A percentile compares a stretch with the other conserved stretches of the same genome.
These are phyloP conservation scores for Zygoascus ofunaensis DNA, from an alignment of 805 yeast species.

Conservation along the genomic window DNA sequence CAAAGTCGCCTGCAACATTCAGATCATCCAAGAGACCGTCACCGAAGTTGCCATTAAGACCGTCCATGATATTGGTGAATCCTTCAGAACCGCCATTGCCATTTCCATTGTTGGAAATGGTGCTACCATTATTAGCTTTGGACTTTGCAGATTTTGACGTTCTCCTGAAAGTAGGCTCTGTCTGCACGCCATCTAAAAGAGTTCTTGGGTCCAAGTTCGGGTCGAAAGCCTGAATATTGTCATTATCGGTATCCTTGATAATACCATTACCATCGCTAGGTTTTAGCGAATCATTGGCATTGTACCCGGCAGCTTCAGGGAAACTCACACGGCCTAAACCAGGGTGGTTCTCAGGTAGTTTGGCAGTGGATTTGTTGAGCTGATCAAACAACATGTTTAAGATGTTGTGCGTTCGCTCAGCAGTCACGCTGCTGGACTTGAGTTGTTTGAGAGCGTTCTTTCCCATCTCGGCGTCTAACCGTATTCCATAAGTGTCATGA, in stretches of 20 bases:
- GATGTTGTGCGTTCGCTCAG: conserved; percentile 69
- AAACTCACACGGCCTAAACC: background rate
- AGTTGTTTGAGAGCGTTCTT: conserved; percentile 60
- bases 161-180: background rate
- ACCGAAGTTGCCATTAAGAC: background rate
- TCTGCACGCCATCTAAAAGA: background rate
- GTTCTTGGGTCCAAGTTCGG: background rate
- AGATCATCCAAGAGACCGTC: background rate
- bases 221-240: background rate
- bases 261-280: background rate
- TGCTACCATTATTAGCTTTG: too few relatives aligned
- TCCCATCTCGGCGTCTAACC: conserved; percentile 75
- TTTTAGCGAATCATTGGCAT: background rate
- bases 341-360: background rate
- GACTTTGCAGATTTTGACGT: too few relatives aligned
- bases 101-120: too few relatives aligned
- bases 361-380: conserved; percentile 15
- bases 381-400: conserved; percentile 50
- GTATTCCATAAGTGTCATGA: conserved; percentile 34
- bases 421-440: conserved; percentile 68
- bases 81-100: background rate
- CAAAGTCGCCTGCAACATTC: background rate
- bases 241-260: background rate
- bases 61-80: background rate
- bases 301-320: background rate